These are phyloP conservation scores for Vigna reflexopilosa DNA, from an alignment of 306 rosid genomes.

Conservation along the genomic window DNA sequence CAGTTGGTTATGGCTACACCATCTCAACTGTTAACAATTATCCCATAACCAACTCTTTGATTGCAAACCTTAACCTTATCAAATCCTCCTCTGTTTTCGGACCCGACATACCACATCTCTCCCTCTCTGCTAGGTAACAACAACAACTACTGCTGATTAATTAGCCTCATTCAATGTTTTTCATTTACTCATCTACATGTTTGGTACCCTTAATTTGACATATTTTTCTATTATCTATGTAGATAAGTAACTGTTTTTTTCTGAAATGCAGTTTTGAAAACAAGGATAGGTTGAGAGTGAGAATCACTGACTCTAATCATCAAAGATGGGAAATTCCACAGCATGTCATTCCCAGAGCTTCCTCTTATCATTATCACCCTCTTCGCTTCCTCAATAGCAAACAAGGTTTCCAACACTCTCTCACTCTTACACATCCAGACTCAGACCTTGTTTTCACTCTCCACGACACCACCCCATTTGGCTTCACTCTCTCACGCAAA, in stretches of 20 bases:
- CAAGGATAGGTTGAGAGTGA: constrained; percentile 61
- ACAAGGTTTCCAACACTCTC: background rate
- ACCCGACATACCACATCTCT: constrained; percentile 67
- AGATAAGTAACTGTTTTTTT: background rate
- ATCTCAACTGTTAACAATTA: constrained; percentile 43
- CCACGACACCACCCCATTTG: constrained; percentile 69
- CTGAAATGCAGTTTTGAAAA: constrained; percentile 59
- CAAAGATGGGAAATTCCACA: constrained; percentile 83
- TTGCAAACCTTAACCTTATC: constrained; percentile 70
- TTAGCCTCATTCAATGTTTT: background rate
- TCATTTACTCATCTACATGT: background rate
- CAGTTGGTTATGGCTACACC: constrained; percentile 68
- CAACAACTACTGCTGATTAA: background rate
- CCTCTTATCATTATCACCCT: constrained; percentile 7
- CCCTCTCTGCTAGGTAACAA: constrained; percentile 66
- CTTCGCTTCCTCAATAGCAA: constrained; percentile 7
- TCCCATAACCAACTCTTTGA: constrained; percentile 44
- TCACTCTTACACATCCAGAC: constrained; percentile 42
- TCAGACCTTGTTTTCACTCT: constrained; percentile 77
- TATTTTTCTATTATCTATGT: no score
- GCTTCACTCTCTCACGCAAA: constrained; percentile 68
- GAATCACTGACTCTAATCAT: constrained; percentile 57
- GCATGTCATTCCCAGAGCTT: constrained; percentile 54
- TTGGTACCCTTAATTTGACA: background rate
- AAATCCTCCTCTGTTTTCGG: constrained; percentile 63